phyloP scores from a whole-genome alignment of 83 land plant species.

The Picea engelmannii region DNA sequence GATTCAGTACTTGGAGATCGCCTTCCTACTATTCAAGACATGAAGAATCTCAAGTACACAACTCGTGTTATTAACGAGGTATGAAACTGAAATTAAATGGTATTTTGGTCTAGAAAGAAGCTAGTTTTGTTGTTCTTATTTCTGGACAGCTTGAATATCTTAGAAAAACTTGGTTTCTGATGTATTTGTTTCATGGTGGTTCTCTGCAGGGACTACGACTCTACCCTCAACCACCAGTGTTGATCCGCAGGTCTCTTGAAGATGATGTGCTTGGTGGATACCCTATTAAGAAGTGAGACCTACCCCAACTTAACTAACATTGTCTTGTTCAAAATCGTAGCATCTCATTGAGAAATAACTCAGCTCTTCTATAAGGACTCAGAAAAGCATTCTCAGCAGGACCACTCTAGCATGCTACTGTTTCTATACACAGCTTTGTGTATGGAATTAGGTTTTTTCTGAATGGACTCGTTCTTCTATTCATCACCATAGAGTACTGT shows the following conservation, averaged over 20 bases:
- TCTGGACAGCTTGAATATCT: background rate
- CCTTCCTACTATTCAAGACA: conserved; percentile 80
- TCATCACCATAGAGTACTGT: background rate
- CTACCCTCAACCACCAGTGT: conserved; percentile 97
- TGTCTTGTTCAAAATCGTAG: conserved; percentile 1
- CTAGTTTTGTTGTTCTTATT: background rate
- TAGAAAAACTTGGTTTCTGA: background rate
- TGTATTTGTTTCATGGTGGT: background rate
- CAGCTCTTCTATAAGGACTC: background rate
- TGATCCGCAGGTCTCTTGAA: conserved; percentile 79
- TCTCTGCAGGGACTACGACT: conserved; percentile 84
- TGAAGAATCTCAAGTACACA: conserved; percentile 91
- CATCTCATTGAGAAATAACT: background rate
- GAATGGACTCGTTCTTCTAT: background rate
- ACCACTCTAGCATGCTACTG: background rate
- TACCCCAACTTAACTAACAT: background rate
- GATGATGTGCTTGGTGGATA: too few relatives aligned
- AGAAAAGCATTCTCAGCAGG: background rate
- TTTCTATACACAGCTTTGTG: background rate
- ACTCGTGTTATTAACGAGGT: conserved; percentile 94
- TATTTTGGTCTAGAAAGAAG: background rate
- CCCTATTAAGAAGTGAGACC: conserved; percentile 55
- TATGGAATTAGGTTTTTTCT: background rate
- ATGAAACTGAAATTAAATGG: background rate
- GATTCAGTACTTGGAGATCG: conserved; percentile 88